Base-by-base conservation (phyloP, 2,329 filamentous ascomycete species). In the Polychaeton citri region DNA sequence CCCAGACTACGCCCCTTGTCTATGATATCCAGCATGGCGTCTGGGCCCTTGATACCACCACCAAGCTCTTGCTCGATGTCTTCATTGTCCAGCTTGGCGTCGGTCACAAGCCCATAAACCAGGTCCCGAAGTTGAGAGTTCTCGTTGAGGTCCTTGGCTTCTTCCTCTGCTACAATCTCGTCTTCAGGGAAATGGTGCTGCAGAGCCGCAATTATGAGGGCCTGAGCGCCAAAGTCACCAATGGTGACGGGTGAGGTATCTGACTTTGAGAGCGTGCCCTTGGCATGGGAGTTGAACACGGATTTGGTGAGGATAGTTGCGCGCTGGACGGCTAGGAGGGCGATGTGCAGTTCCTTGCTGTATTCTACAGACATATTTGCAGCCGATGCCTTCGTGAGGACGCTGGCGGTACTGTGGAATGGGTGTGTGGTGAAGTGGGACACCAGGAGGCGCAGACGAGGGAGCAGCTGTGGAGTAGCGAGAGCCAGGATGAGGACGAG, bases 211-310 rank as follows among this genome's bases (percentile, higher is more conserved):
- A 96, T 94, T 62, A 98, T 94, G 46, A 98, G 75, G 20, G 90
- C 87, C 66, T 98, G 90, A 24, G 90, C 92, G 54, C 90, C 90
- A 60, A 94, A 96, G 65, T 98, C 90, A 58, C 88, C 90, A 51
- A 96, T 90, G 13, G 90, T 98, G 51, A 98, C 90, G 46, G 90
- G 90, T 7, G 87, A 94, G 57, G 84, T 85, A 69, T 98, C 90
- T 61, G 84, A 80, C 67, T 98, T 98, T 58, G 80, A 81, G 35
- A 94, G 71, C 32, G 90, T 95, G 49, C 88, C 88, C 66, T 96
- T 96, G 51, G 85, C 81, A 62, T 88, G 90, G 50, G 88, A 81
- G 63, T 86, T 69, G 66, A 82, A 83, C 55, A 86, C 81, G 43
- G 73, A 73, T 60, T 83, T 81, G 35, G 81, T 86, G 39, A 86